Percentiles rank a stretch among this genome's conserved stretches.
Evolutionary conservation across 345 rosid genomes (phyloP).

Genomic region (Raphanus sativus): DNA sequence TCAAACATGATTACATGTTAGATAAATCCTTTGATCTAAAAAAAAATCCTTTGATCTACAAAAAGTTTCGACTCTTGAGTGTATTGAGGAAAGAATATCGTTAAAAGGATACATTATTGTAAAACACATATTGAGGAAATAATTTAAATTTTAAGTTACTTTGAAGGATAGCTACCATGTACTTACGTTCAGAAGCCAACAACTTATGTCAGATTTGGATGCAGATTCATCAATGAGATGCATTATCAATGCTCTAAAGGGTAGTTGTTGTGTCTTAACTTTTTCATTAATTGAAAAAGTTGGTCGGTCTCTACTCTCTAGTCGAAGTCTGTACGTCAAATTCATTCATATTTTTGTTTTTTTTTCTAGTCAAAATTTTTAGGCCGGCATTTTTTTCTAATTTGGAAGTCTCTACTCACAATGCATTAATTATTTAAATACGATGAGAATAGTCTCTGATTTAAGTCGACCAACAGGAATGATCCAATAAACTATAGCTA

Average conservation of each 20-base stretch:
- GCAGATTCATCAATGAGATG: conserved; percentile 17
- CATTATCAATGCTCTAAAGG: conserved; percentile 12
- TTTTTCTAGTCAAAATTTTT: neutral
- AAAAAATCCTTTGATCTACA: neutral
- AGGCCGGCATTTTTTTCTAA: neutral
- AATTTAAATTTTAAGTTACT: too few relatives aligned
- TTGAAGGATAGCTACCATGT: too few relatives aligned
- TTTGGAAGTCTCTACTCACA: neutral
- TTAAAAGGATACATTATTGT: too few relatives aligned
- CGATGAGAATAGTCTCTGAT: neutral
- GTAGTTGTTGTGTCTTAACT: conserved; percentile 14
- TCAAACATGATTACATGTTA: too few relatives aligned
- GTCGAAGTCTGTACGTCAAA: neutral
- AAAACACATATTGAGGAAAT: too few relatives aligned
- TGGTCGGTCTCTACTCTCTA: neutral
- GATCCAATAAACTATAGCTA: conserved; percentile 6
- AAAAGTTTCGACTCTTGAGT: neutral
- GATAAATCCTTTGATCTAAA: too few relatives aligned
- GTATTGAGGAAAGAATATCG: too few relatives aligned
- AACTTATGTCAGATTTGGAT: neutral
- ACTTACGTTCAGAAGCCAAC: conserved; percentile 4
- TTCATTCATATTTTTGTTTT: neutral
- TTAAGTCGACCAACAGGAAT: conserved; percentile 9
- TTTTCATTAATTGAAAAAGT: conserved; percentile 22
- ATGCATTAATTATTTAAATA: neutral